phyloP scores from a whole-genome alignment of 208 protist genomes.

The Phytomonas sp. region DNA sequence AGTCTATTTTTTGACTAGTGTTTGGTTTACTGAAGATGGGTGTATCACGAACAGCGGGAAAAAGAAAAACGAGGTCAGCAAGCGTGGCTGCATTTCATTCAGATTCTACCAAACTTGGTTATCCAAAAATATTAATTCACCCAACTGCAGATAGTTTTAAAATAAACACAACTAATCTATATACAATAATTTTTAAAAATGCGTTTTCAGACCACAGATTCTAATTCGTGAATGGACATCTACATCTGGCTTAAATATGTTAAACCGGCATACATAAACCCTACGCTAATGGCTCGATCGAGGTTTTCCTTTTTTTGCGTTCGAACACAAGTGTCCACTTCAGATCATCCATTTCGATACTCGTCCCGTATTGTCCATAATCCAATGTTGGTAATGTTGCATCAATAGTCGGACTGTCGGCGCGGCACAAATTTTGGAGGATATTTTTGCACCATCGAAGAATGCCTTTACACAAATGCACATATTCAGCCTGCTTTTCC shows the following conservation, averaged over 20 bases:
- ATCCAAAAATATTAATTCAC: not conserved
- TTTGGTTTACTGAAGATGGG: not conserved
- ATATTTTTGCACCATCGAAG: constrained; percentile 53
- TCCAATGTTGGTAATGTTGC: constrained; percentile 29
- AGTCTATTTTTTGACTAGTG: not conserved
- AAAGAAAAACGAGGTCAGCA: not conserved
- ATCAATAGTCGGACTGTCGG: constrained; percentile 10
- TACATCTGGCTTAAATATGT: not conserved
- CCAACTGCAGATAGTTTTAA: not conserved
- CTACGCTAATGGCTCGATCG: not conserved
- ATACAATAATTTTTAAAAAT: constrained; percentile 1
- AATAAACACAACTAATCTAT: not conserved
- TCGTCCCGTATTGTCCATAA: constrained; percentile 48
- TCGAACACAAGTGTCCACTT: constrained; percentile 58
- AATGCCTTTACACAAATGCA: constrained; percentile 32
- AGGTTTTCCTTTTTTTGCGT: not conserved
- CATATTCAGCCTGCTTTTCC: constrained; percentile 16
- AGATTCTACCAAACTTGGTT: not conserved
- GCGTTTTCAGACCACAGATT: not conserved
- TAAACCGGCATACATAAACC: not conserved
- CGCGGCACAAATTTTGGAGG: constrained; percentile 43
- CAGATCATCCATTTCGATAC: constrained; percentile 67
- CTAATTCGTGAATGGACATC: not conserved
- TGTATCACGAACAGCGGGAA: not conserved
- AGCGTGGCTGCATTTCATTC: not conserved